Conservation (phyloP, 257 asterid genomes). For the Capsicum rhomboideum region DNA sequence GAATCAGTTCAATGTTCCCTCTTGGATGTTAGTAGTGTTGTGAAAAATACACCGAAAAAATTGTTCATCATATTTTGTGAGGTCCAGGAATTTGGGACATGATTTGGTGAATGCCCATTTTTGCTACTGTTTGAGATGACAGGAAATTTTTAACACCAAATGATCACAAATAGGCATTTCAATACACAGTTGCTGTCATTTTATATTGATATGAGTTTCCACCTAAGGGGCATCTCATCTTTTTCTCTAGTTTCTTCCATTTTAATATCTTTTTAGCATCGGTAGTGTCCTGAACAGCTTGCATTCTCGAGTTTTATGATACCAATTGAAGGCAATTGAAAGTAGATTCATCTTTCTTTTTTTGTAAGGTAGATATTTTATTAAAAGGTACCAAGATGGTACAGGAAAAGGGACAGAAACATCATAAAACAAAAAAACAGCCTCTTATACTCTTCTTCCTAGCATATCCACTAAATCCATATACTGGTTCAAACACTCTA, state of each 20-base stretch:
- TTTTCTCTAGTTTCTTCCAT: not conserved
- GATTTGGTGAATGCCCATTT: slow-evolving; percentile 1
- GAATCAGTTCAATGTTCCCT: not conserved
- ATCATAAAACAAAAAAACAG: too few relatives aligned
- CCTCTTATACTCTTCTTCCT: too few relatives aligned
- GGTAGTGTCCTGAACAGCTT: not conserved
- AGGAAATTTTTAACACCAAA: not conserved
- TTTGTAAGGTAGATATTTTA: too few relatives aligned
- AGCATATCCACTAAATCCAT: too few relatives aligned
- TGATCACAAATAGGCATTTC: not conserved
- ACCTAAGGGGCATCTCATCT: not conserved
- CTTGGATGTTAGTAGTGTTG: not conserved
- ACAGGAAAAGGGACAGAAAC: too few relatives aligned
- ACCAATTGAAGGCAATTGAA: not conserved
- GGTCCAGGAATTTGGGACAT: not conserved
- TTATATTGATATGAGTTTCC: not conserved
- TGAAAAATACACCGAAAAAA: not conserved
- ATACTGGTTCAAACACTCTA: too few relatives aligned
- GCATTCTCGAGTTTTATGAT: not conserved
- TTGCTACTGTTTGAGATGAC: not conserved
- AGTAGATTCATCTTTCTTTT: too few relatives aligned
- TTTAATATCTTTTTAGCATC: not conserved
- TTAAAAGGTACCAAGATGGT: too few relatives aligned
- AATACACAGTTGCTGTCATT: not conserved
- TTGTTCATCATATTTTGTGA: not conserved